phyloP scores from a whole-genome alignment of 129 eudicot species.

The Escallonia herrerae region DNA sequence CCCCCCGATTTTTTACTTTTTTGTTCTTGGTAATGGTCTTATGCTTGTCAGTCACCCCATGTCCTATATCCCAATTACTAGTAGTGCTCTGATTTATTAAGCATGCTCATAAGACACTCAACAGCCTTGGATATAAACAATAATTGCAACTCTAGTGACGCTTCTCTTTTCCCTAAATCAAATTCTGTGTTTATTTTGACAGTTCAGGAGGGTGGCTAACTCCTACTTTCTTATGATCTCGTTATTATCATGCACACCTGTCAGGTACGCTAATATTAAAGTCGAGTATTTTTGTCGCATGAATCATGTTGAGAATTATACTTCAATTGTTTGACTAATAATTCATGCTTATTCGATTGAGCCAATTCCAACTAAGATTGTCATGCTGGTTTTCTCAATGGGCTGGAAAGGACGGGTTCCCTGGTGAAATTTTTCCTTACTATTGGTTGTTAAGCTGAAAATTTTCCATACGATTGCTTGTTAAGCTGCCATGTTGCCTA shows the following conservation, averaged over 20 bases:
- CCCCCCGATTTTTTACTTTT: too few species aligned
- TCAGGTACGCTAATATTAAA: conserved; percentile 53
- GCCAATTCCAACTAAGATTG: too few species aligned
- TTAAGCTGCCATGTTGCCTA: too few species aligned
- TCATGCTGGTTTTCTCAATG: too few species aligned
- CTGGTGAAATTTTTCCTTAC: too few species aligned
- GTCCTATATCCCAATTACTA: not conserved
- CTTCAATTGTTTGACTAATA: too few species aligned
- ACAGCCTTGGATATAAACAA: not conserved
- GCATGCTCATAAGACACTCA: not conserved
- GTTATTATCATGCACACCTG: conserved; percentile 85
- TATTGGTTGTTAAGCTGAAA: too few species aligned
- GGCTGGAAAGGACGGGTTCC: too few species aligned
- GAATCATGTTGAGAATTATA: too few species aligned
- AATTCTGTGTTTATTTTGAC: conserved; percentile 40
- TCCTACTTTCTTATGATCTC: conserved; percentile 92
- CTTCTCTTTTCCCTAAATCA: conserved; percentile 6
- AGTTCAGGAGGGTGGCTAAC: conserved; percentile 99
- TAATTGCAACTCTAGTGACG: not conserved
- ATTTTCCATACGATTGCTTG: too few species aligned
- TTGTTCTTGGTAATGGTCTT: not conserved
- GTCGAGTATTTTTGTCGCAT: too few species aligned
- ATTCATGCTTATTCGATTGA: too few species aligned
- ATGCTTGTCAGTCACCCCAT: not conserved
- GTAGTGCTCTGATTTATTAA: not conserved